Evolutionary conservation across 306 rosid species (phyloP).

Genomic region (Gastrolobium villosum): DNA sequence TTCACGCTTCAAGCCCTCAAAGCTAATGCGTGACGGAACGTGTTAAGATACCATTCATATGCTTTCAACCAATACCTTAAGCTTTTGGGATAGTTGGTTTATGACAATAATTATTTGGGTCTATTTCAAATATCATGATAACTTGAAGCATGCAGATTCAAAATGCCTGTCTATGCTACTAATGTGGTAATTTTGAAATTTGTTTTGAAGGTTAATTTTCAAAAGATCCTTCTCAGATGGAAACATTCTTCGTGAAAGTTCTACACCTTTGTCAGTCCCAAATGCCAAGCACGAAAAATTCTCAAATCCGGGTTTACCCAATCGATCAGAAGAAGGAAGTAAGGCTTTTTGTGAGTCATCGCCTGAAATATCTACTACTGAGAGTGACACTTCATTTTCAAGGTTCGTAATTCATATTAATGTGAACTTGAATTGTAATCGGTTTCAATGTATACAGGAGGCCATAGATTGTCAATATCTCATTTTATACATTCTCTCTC

Average conservation of each 20-base stretch:
- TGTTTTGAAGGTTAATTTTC: slow-evolving; percentile 64
- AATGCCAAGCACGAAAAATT: slow-evolving; percentile 61
- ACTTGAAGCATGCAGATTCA: slow-evolving; percentile 16
- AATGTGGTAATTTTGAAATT: slow-evolving; percentile 15
- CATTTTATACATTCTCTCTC: slow-evolving; percentile 10
- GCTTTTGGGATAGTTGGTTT: no score
- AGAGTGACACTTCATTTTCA: slow-evolving; percentile 75
- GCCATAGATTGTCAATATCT: slow-evolving; percentile 28
- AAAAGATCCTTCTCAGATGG: slow-evolving; percentile 92
- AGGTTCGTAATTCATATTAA: slow-evolving; percentile 65
- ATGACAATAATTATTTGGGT: slow-evolving; percentile 10
- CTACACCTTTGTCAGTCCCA: slow-evolving; percentile 68
- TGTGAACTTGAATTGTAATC: slow-evolving; percentile 29
- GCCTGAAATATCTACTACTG: slow-evolving; percentile 86
- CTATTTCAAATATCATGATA: slow-evolving; percentile 24
- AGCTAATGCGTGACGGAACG: no score
- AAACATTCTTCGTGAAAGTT: slow-evolving; percentile 70
- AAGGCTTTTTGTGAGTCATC: slow-evolving; percentile 76
- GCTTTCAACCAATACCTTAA: no score
- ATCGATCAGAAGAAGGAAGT: slow-evolving; percentile 60
- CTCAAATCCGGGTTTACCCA: slow-evolving; percentile 52
- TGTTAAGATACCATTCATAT: no score
- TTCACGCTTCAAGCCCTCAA: no score
- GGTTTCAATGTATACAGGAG: slow-evolving; percentile 21
- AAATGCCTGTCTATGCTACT: slow-evolving; percentile 10